Percentiles rank a stretch among this genome's conserved stretches.
Conservation (phyloP, 2,329 filamentous ascomycete genomes). For the Chalaropsis ovoidea region DNA sequence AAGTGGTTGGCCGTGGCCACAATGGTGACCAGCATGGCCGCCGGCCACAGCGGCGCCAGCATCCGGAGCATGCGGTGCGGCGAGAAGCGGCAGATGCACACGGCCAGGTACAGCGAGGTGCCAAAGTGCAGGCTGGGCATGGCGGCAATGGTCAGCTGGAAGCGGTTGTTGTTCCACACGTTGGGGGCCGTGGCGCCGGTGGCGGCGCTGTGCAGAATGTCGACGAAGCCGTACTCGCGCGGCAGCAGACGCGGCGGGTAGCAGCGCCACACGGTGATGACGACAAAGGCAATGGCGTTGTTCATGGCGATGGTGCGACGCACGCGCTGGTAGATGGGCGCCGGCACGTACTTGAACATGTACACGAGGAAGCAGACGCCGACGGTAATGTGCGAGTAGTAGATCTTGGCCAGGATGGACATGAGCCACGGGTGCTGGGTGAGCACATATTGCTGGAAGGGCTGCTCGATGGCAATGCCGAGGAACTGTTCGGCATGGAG, state of each 20-base stretch:
- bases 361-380: conserved; percentile 41
- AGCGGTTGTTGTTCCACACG: conserved; percentile 38
- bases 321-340: conserved; percentile 35
- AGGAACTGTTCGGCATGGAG: conserved; percentile 34
- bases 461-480: conserved; percentile 35
- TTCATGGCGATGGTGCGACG: conserved; percentile 41
- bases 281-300: conserved; percentile 40
- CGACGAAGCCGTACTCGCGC: conserved; percentile 39
- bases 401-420: conserved; percentile 35
- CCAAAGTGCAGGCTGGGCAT: conserved; percentile 44
- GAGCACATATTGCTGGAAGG: conserved; percentile 36
- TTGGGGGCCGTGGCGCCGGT: conserved; percentile 28
- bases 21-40: conserved; percentile 36
- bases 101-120: conserved; percentile 33
- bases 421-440: conserved; percentile 33
- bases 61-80: conserved; percentile 34
- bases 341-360: conserved; percentile 38
- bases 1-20: conserved; percentile 37
- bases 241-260: conserved; percentile 41
- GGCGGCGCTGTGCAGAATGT: conserved; percentile 35
- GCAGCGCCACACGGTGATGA: conserved; percentile 41
- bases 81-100: conserved; percentile 34
- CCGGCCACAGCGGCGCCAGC: conserved; percentile 37
- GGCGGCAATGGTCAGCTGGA: conserved; percentile 40
- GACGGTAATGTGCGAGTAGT: conserved; percentile 40